phyloP scores from a whole-genome alignment of 2,329 filamentous ascomycete genomes.

The Exserohilum rostratum region DNA sequence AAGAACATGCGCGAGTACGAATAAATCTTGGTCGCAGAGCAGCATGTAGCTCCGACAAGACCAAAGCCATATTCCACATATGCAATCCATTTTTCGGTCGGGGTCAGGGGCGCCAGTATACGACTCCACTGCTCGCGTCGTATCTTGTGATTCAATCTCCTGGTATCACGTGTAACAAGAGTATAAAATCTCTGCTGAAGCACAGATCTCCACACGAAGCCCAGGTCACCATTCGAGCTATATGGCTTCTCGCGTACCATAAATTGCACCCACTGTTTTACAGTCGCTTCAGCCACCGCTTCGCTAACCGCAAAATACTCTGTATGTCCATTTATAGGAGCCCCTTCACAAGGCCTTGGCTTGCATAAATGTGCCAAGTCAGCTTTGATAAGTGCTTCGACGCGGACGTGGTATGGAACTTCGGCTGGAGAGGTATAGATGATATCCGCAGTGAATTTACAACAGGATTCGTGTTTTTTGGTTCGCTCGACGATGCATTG shows the following conservation, averaged over 20 bases:
- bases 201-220: constrained; percentile 12
- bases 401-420: constrained; percentile 1
- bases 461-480: constrained; percentile 4
- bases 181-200: neutral
- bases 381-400: constrained; percentile 10
- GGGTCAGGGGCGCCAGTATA: constrained; percentile 13
- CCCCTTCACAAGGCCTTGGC: constrained; percentile 1
- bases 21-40: neutral
- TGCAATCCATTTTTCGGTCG: constrained; percentile 1
- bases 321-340: neutral
- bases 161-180: neutral
- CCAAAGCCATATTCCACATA: too few relatives aligned
- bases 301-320: constrained; percentile 18
- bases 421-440: neutral
- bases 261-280: constrained; percentile 19
- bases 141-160: constrained; percentile 6
- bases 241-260: constrained; percentile 18
- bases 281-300: constrained; percentile 9
- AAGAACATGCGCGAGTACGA: constrained; percentile 5
- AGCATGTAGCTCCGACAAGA: too few relatives aligned
- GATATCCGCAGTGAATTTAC: neutral
- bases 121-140: constrained; percentile 9
- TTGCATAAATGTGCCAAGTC: constrained; percentile 2
- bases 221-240: constrained; percentile 7
- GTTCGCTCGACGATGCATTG: constrained; percentile 1